These are phyloP conservation scores for Kondoa malvinella DNA, from an alignment of 768 basidiomycete genomes.

Conservation along the genomic window DNA sequence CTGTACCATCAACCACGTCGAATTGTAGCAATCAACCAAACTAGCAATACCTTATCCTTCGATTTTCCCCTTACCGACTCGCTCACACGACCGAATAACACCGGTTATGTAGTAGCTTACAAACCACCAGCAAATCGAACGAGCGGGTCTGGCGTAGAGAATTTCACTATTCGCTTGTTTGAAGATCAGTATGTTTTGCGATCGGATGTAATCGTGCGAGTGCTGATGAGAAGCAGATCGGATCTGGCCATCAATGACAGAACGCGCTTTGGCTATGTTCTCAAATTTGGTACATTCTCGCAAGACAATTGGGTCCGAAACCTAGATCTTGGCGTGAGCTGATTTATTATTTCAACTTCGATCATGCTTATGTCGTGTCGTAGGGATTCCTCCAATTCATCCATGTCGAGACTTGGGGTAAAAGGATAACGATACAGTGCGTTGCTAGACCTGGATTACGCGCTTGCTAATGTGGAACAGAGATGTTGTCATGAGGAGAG, in stretches of 20 bases:
- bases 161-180: neutral
- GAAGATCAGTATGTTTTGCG: too few relatives aligned
- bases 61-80: neutral
- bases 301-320: constrained; percentile 7
- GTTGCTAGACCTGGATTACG: too few relatives aligned
- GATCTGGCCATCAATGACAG: neutral
- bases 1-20: neutral
- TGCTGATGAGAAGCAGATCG: too few relatives aligned
- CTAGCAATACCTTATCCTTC: neutral
- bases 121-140: neutral
- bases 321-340: neutral
- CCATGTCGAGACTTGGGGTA: neutral
- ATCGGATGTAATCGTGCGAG: too few relatives aligned
- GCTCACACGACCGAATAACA: neutral
- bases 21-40: neutral
- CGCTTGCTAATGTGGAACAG: too few relatives aligned
- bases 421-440: neutral
- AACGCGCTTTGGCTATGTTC: neutral
- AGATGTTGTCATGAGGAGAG: neutral
- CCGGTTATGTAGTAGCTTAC: neutral
- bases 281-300: neutral
- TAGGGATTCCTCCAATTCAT: constrained; percentile 2
- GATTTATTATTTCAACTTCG: neutral
- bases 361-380: neutral
- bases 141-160: neutral